These are phyloP conservation scores for Thielaviopsis populi DNA, from an alignment of 2,329 filamentous ascomycete species.

Conservation along the genomic window DNA sequence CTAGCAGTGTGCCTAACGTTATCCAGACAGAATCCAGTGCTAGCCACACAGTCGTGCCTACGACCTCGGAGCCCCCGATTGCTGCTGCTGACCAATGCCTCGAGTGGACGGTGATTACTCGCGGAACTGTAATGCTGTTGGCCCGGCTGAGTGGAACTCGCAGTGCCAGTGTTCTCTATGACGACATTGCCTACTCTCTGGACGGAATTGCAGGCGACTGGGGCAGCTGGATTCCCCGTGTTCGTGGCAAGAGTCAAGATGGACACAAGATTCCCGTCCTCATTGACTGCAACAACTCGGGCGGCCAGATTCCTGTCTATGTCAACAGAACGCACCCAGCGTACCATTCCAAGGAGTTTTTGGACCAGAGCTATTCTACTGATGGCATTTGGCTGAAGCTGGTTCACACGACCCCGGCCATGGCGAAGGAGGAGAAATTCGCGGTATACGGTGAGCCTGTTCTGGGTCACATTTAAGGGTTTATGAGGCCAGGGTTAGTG, in stretches of 20 bases:
- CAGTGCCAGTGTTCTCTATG: conserved; percentile 15
- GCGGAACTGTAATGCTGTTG: conserved; percentile 14
- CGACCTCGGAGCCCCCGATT: background rate
- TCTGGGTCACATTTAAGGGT: background rate
- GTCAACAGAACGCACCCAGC: conserved; percentile 13
- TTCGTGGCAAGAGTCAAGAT: background rate
- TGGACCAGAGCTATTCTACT: conserved; percentile 2
- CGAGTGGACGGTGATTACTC: conserved; percentile 16
- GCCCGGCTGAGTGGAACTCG: conserved; percentile 9
- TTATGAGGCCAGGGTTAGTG: background rate
- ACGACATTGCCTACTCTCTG: conserved; percentile 16
- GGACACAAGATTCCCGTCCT: conserved; percentile 3
- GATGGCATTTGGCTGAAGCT: conserved; percentile 14
- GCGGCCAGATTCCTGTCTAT: conserved; percentile 14
- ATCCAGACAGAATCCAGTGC: background rate
- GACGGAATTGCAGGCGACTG: conserved; percentile 14
- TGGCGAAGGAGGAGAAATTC: background rate
- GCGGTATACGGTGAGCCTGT: background rate
- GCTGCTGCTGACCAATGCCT: conserved; percentile 10
- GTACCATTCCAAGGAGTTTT: conserved; percentile 13
- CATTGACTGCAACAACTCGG: conserved; percentile 14
- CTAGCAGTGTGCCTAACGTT: background rate
- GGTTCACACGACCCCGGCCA: conserved; percentile 4
- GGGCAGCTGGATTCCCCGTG: conserved; percentile 13
- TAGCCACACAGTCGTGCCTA: background rate